Evolutionary conservation across 257 asterid genomes (phyloP).

Genomic region (Craterostigma plantagineum): DNA sequence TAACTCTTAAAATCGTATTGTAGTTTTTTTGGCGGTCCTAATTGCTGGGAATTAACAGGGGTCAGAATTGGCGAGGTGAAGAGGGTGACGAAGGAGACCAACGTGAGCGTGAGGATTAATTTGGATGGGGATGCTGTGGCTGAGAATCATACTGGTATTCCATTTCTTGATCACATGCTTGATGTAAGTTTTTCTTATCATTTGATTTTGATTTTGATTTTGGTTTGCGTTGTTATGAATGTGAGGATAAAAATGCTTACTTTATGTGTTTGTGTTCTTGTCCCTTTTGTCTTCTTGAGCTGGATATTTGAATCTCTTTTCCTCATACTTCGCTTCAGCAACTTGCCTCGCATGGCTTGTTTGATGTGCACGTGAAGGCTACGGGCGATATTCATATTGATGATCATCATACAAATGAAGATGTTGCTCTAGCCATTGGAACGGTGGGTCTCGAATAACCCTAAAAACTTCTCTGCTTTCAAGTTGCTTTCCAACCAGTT

Average conservation of each 20-base stretch:
- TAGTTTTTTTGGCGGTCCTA: not conserved
- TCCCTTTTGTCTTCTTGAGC: conserved; percentile 1
- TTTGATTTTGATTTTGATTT: not conserved
- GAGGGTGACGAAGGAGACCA: conserved; percentile 88
- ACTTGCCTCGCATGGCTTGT: conserved; percentile 91
- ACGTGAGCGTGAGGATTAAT: conserved; percentile 64
- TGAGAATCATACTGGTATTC: conserved; percentile 65
- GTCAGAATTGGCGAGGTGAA: conserved; percentile 78
- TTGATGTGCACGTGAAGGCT: conserved; percentile 68
- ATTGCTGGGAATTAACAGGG: conserved; percentile 10
- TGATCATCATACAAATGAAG: conserved; percentile 95
- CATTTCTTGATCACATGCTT: conserved; percentile 93
- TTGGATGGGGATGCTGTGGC: conserved; percentile 81
- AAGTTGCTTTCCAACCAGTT: not conserved
- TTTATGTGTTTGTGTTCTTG: not conserved
- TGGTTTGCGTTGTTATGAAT: not conserved
- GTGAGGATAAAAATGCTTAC: not conserved
- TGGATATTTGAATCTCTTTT: conserved; percentile 8
- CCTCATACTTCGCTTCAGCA: conserved; percentile 28
- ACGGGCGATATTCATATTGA: conserved; percentile 82
- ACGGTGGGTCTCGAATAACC: conserved; percentile 26
- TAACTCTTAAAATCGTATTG: not conserved
- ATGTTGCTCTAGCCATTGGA: conserved; percentile 79
- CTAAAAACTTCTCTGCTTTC: not conserved
- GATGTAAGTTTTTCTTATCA: conserved; percentile 36